Base-by-base conservation (phyloP, 1,139 yeast genomes). In the Suzukiozyma palmioleophila region DNA sequence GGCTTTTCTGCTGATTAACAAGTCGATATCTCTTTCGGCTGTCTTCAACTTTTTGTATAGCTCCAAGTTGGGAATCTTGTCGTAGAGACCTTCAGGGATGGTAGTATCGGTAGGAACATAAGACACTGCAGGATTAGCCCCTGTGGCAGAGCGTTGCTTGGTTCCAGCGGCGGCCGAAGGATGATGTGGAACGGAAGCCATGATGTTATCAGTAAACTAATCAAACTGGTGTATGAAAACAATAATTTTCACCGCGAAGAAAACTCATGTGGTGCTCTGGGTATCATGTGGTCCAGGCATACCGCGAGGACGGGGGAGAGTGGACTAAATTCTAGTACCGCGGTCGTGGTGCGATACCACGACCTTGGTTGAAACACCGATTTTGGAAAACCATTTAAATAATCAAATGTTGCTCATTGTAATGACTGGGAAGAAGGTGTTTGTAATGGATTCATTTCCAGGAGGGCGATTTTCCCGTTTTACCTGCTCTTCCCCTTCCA, bases 11-110 rank as follows among this genome's bases (percentile, higher is more conserved):
- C 90, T 79, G 36, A 88, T 78, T 47, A 86, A 74, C 43, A 92
- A 78, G 59, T 92, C 98, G 33, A 92, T 65, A 44, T 79, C 74
- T 44, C 80, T 75, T 60, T 92, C 98, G 10, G 90, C 86, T 10
- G 84, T 89, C 45, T 78, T 75, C 36, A 92, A 67, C 39, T 78
- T 73, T 51, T 84, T 77, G 60, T 86, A 87, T 39, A 80, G 69
- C 13, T 74, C 78, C 31, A 89, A 80, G 51, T 86, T 90, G 7
- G 96, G 95, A 16, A 89, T 73, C 40, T 81, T 63, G 30, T 73
- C 69, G 48, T 76, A 78, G 41, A 89, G 65, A 26, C 75, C 68
- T 1, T 73, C 66, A 1, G 92, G 84, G 29, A 87, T 77, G 29
- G 78, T 73, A 35, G 79, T 71, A 54, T 85, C 95, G 1, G 90